Evolutionary conservation across 163 green algal genomes (phyloP).

Genomic region (Coccomyxa subellipsoidea): DNA sequence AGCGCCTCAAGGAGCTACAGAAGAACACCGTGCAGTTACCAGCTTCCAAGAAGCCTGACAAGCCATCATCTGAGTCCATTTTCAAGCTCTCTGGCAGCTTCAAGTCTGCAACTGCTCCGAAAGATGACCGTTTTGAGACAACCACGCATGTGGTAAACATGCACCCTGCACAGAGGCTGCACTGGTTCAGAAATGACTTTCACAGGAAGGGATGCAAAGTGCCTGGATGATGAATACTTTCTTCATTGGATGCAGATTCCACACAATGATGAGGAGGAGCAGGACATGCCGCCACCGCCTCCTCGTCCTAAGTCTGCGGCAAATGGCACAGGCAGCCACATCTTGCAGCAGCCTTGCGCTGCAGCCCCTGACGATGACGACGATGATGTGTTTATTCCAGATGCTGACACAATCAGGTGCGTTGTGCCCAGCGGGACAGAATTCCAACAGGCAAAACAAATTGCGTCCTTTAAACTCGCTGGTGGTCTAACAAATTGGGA

Average conservation of each 20-base stretch:
- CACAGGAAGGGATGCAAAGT: too few species aligned
- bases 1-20: conserved; percentile 58
- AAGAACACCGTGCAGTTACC: conserved; percentile 38
- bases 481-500: too few species aligned
- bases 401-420: conserved; percentile 28
- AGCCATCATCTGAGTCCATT: not conserved
- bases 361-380: not conserved
- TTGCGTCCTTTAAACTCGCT: too few species aligned
- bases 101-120: conserved; percentile 44
- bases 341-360: not conserved
- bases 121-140: conserved; percentile 52
- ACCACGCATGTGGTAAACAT: not conserved
- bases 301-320: not conserved
- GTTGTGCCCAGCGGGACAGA: too few species aligned
- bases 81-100: conserved; percentile 74
- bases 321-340: not conserved
- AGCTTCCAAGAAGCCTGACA: not conserved
- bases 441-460: too few species aligned
- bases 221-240: too few species aligned
- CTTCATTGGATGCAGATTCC: not conserved
- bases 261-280: not conserved
- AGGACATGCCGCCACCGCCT: conserved; percentile 15
- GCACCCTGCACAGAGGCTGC: too few species aligned
- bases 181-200: too few species aligned
- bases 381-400: conserved; percentile 17